Evolutionary conservation across 2,329 filamentous ascomycete species (phyloP).

Genomic region (Fusarium liriodendri): DNA sequence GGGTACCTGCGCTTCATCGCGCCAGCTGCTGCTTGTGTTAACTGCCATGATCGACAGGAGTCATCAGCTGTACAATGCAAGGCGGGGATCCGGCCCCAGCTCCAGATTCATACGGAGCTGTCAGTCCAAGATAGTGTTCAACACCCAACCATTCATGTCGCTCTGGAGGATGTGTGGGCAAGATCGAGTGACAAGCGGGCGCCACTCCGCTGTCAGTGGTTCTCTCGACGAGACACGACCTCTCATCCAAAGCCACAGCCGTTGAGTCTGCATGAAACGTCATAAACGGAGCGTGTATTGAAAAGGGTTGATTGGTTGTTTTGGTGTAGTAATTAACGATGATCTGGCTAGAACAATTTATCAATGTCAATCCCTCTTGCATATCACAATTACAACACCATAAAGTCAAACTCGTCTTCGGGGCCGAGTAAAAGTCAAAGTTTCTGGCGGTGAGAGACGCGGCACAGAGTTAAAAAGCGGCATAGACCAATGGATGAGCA

Average conservation of each 20-base stretch:
- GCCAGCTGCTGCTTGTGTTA: neutral
- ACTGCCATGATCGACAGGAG: neutral
- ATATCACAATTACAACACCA: slow-evolving; percentile 25
- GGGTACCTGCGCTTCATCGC: neutral
- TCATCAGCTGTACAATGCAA: neutral
- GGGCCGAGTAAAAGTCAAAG: slow-evolving; percentile 3
- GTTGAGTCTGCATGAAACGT: slow-evolving; percentile 21
- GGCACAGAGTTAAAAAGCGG: neutral
- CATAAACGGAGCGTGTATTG: neutral
- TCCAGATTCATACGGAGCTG: neutral
- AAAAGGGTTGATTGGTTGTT: neutral
- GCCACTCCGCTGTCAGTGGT: slow-evolving; percentile 1
- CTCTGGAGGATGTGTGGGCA: neutral
- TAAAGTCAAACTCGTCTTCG: slow-evolving; percentile 3
- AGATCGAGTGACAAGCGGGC: neutral
- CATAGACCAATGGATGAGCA: neutral
- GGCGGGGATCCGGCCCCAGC: neutral
- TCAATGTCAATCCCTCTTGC: slow-evolving; percentile 12
- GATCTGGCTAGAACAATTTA: slow-evolving; percentile 10
- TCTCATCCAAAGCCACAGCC: neutral
- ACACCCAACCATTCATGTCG: neutral
- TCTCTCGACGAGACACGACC: neutral
- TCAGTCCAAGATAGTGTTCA: neutral
- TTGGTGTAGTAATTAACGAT: slow-evolving; percentile 3
- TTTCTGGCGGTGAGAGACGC: neutral